Evolutionary conservation across 2,329 filamentous ascomycete genomes (phyloP), one percentile per base, ranked within the genome.

Genomic region (Ascocoryne sarcoides): DNA sequence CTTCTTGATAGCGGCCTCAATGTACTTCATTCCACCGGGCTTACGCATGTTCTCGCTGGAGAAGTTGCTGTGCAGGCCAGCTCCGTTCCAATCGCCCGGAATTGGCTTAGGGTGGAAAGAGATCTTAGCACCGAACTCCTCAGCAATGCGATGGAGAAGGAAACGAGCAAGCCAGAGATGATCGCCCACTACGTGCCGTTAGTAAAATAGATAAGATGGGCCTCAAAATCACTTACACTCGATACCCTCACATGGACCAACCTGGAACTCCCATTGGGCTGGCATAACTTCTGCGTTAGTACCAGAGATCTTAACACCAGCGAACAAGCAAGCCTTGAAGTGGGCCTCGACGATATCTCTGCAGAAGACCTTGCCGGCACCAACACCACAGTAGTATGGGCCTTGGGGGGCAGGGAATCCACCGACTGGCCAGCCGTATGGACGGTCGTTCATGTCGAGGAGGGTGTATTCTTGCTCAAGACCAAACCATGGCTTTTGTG

Each of bases 231-330:
- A 48, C 78, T 68, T 65, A 85, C 82, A 84, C 63, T 81, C 71
- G 57, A 95, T 95, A 50, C 88, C 90, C 40, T 71, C 66, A 68
- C 86, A 94, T 50, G 90, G 90, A 43, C 90, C 90, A 58, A 95
- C 85, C 65, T 95, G 90, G 79, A 86, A 95, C 66, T 96, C 90
- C 90, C 90, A 96, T 68, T 95, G 90, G 46, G 84, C 88, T 50
- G 88, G 84, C 85, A 95, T 94, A 60, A 98, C 92, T 76, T 98
- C 92, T 52, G 92, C 92, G 67, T 98, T 98, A 71, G 92, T 96
- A 60, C 92, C 92, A 18, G 89, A 95, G 67, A 98, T 96, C 65
- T 89, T 81, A 68, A 98, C 75, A 45, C 84, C 82, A 46, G 90
- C 79, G 65, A 87, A 95, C 66, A 96, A 63, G 74, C 76, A 63